phyloP scores from a whole-genome alignment of 2,329 filamentous ascomycete genomes.

The Eutypa lata region DNA sequence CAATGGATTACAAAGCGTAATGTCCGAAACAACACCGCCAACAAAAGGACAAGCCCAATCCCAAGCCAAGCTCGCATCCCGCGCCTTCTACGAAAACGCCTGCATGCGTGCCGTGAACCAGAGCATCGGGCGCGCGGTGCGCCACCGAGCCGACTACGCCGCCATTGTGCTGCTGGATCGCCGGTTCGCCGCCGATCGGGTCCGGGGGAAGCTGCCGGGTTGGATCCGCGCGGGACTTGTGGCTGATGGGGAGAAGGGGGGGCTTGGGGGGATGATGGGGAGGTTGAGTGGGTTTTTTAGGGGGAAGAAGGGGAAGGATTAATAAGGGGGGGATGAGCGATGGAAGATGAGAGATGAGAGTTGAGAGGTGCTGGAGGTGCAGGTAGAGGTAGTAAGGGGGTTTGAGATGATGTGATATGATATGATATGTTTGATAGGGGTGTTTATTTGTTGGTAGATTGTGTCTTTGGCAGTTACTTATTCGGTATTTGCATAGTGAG shows the following conservation, averaged over 20 bases:
- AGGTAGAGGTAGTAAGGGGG: no score
- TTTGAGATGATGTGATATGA: no score
- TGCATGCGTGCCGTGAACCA: conserved; percentile 98
- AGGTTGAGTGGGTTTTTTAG: conserved; percentile 57
- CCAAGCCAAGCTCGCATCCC: conserved; percentile 54
- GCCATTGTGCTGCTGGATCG: conserved; percentile 82
- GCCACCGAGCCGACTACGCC: conserved; percentile 85
- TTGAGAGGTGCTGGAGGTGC: no score
- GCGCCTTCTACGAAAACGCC: conserved; percentile 88
- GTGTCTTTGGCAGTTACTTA: no score
- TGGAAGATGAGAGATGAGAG: background rate
- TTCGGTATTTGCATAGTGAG: no score
- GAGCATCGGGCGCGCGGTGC: conserved; percentile 87
- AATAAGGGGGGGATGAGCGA: background rate
- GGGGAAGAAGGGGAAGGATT: conserved; percentile 35
- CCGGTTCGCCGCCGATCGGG: conserved; percentile 71
- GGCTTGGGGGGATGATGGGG: conserved; percentile 58
- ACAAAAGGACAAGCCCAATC: conserved; percentile 14
- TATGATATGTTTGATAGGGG: no score
- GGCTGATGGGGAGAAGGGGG: conserved; percentile 43
- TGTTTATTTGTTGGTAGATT: no score
- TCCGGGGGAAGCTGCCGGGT: conserved; percentile 75
- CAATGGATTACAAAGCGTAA: no score
- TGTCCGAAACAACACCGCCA: background rate
- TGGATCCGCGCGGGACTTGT: conserved; percentile 80